These are phyloP conservation scores for Aspergillus fumigatus DNA, from an alignment of 2,329 filamentous ascomycete species.

Conservation along the genomic window DNA sequence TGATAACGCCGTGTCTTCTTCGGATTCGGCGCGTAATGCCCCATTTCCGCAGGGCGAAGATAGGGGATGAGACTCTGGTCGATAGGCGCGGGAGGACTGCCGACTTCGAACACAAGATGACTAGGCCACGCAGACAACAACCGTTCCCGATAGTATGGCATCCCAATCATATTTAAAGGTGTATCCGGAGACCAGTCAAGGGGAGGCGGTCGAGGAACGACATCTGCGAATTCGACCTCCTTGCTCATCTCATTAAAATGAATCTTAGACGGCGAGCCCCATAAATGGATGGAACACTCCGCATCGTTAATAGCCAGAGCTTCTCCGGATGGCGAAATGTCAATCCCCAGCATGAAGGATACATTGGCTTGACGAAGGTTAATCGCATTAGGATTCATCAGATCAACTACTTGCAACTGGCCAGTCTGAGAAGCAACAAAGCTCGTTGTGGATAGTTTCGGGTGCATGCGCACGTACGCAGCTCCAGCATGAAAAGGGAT, in stretches of 20 bases:
- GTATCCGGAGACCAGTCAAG: conserved; percentile 69
- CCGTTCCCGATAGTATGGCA: conserved; percentile 88
- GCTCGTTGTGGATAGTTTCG: conserved; percentile 88
- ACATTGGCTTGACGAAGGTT: conserved; percentile 80
- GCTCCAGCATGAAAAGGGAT: conserved; percentile 90
- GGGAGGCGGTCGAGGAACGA: conserved; percentile 56
- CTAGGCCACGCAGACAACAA: conserved; percentile 87
- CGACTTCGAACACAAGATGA: conserved; percentile 77
- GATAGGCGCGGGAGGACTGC: conserved; percentile 71
- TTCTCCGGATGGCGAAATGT: conserved; percentile 83
- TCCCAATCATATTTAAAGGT: conserved; percentile 79
- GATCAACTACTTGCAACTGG: conserved; percentile 91
- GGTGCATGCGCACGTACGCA: conserved; percentile 94
- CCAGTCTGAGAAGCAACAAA: conserved; percentile 89
- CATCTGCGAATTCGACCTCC: conserved; percentile 71
- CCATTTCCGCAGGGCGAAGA: conserved; percentile 69
- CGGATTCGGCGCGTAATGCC: conserved; percentile 72
- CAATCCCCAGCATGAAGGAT: conserved; percentile 71
- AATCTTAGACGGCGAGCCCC: conserved; percentile 81
- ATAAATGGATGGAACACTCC: conserved; percentile 75
- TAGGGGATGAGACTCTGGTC: conserved; percentile 66
- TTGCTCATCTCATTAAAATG: conserved; percentile 80
- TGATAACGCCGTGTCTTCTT: conserved; percentile 74
- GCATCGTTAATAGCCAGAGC: conserved; percentile 76
- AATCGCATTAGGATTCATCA: conserved; percentile 87